Base-by-base conservation (phyloP, 2,329 filamentous ascomycete species). In the Plenodomus tracheiphilus region DNA sequence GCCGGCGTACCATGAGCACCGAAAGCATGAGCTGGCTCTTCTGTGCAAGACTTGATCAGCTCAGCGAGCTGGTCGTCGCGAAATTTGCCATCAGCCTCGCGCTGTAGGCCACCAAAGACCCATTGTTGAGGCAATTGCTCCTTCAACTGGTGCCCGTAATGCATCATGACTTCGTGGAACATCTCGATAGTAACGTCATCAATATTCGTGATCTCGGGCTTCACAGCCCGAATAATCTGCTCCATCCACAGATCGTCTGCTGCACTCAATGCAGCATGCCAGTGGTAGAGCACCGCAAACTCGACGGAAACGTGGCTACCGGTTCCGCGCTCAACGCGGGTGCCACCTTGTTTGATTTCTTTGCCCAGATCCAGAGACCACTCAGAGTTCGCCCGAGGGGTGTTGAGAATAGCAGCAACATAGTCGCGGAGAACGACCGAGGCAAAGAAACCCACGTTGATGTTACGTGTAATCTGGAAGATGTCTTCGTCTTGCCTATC, bases 221-320 rank as follows among this genome's bases (percentile, higher is more conserved):
- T 45, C 8, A 59, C 53, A 2, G 56, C 49, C 22, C 55, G 58
- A 20, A 66, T 54, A n/a, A 73, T 62, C 6, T 86, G 77, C 59
- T 91, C 81, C 43, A 90, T 86, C 89, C 89, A 95, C 54, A 84
- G 77, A 62, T 93, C 90, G 61, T 95, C 90, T 58, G 82, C 85
- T 47, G 83, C 81, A 45, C 79, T 81, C 59, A 92, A 88, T 58
- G 86, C 85, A 6, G 88, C 90, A 75, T 94, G 90, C 89, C 89
- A 94, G 56, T 90, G 82, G 70, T 95, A 95, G 60, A 88, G 85
- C 9, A 95, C 79, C 65, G 93, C 94, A 77, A 95, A 95, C 73
- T 95, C 90, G 4, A 87, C 88, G 0, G 88, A 92, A 9, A 92
- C 88, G 55, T 87, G 84, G 63, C 93, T 95, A 45, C 90, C 90